A percentile compares a stretch with the other conserved stretches of the same genome.
These are phyloP conservation scores for Cadophora sp. DNA, from an alignment of 2,329 filamentous ascomycete species.

Conservation along the genomic window DNA sequence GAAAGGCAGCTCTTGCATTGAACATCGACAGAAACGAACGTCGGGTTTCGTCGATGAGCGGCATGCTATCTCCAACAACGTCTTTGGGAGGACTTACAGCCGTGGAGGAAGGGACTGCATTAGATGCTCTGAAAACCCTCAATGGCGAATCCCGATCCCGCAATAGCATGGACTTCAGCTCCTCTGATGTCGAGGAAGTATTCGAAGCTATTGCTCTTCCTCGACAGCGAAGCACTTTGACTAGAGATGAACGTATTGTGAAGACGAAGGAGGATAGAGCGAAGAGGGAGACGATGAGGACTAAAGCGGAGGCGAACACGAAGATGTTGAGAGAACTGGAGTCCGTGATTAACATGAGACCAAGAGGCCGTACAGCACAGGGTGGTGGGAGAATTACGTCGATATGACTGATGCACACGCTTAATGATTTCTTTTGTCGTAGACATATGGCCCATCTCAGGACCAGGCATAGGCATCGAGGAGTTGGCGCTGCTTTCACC, in stretches of 20 bases:
- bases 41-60: slow-evolving; percentile 67
- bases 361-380: slow-evolving; percentile 42
- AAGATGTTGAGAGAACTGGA: slow-evolving; percentile 94
- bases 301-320: slow-evolving; percentile 80
- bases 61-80: slow-evolving; percentile 59
- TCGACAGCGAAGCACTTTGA: slow-evolving; percentile 72
- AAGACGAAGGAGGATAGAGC: slow-evolving; percentile 89
- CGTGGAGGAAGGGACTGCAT: slow-evolving; percentile 63
- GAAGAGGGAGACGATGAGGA: slow-evolving; percentile 72
- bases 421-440: slow-evolving; percentile 37
- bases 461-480: slow-evolving; percentile 1
- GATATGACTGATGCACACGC: slow-evolving; percentile 44
- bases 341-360: slow-evolving; percentile 76
- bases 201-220: slow-evolving; percentile 90
- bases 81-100: slow-evolving; percentile 73
- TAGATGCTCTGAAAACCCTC: slow-evolving; percentile 77
- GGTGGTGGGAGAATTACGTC: slow-evolving; percentile 43
- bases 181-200: slow-evolving; percentile 74
- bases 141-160: slow-evolving; percentile 70
- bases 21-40: slow-evolving; percentile 85
- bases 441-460: slow-evolving; percentile 10
- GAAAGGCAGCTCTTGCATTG: slow-evolving; percentile 80
- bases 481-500: slow-evolving; percentile 8
- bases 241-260: slow-evolving; percentile 83
- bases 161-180: slow-evolving; percentile 58